A percentile compares a stretch with the other conserved stretches of the same genome.
These are phyloP conservation scores for Pyrenopolyporus hunteri DNA, from an alignment of 495 filamentous ascomycete genomes.

Conservation along the genomic window DNA sequence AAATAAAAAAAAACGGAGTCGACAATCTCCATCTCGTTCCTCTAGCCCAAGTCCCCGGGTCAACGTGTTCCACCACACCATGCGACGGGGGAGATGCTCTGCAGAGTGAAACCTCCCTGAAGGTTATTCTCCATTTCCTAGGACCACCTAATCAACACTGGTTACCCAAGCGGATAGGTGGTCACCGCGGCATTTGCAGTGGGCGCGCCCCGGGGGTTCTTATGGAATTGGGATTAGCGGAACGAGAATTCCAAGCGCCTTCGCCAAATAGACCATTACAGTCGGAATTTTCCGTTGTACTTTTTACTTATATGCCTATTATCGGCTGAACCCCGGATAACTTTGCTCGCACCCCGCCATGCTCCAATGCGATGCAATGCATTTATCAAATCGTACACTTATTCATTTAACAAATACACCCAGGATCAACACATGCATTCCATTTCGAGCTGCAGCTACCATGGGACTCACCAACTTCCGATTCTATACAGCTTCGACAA, in stretches of 20 bases:
- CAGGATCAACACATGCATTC: too few relatives aligned
- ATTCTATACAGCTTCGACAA: too few relatives aligned
- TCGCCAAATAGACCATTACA: slow-evolving; percentile 58
- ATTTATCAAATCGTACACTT: too few relatives aligned
- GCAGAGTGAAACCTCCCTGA: slow-evolving; percentile 60
- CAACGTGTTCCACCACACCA: slow-evolving; percentile 60
- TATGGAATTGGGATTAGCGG: slow-evolving; percentile 52
- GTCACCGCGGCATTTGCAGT: slow-evolving; percentile 60
- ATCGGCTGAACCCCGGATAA: slow-evolving; percentile 17
- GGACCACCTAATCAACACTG: slow-evolving; percentile 53
- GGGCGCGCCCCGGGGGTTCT: slow-evolving; percentile 58
- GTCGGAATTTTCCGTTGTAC: slow-evolving; percentile 25
- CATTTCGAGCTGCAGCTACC: too few relatives aligned
- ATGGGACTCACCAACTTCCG: too few relatives aligned
- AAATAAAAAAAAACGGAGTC: slow-evolving; percentile 49
- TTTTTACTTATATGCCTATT: slow-evolving; percentile 21
- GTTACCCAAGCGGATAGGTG: slow-evolving; percentile 57
- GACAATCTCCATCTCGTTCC: slow-evolving; percentile 54
- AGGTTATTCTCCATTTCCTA: slow-evolving; percentile 58
- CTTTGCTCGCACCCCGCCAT: neutral
- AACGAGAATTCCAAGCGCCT: slow-evolving; percentile 55
- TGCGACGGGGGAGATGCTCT: slow-evolving; percentile 60
- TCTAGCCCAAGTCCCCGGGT: slow-evolving; percentile 56
- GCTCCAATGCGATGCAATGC: too few relatives aligned
- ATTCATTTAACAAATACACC: too few relatives aligned